Conservation (phyloP, 2,329 filamentous ascomycete species). For the Apiospora pterosperma region DNA sequence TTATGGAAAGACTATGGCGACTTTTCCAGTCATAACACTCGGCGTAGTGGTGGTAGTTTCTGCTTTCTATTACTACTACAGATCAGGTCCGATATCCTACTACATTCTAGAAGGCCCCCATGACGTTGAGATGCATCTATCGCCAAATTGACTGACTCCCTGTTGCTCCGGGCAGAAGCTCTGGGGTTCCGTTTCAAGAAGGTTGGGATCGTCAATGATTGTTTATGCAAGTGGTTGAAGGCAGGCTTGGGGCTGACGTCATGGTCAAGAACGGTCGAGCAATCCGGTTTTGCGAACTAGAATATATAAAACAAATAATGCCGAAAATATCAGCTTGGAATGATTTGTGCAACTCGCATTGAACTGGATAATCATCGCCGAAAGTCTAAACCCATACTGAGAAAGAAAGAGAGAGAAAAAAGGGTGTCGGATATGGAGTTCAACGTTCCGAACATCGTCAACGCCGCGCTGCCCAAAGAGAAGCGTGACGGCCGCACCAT, state of each 20-base stretch:
- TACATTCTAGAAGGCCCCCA: no score
- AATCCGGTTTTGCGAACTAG: not conserved
- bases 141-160: no score
- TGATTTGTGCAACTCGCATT: not conserved
- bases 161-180: not conserved
- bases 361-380: no score
- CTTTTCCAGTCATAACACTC: no score
- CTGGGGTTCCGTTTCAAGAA: not conserved
- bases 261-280: not conserved
- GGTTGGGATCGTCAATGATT: not conserved
- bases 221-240: not conserved
- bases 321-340: not conserved
- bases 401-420: not conserved
- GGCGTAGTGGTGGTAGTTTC: no score
- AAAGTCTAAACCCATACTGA: no score
- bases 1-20: no score
- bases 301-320: not conserved
- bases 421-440: constrained; percentile 20
- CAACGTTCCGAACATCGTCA: constrained; percentile 24
- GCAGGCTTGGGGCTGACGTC: not conserved
- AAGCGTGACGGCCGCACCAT: constrained; percentile 16
- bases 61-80: no score
- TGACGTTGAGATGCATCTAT: no score
- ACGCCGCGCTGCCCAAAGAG: constrained; percentile 20
- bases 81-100: no score